phyloP scores from a whole-genome alignment of 2,329 filamentous ascomycete species.

The Phialocephala subalpina region DNA sequence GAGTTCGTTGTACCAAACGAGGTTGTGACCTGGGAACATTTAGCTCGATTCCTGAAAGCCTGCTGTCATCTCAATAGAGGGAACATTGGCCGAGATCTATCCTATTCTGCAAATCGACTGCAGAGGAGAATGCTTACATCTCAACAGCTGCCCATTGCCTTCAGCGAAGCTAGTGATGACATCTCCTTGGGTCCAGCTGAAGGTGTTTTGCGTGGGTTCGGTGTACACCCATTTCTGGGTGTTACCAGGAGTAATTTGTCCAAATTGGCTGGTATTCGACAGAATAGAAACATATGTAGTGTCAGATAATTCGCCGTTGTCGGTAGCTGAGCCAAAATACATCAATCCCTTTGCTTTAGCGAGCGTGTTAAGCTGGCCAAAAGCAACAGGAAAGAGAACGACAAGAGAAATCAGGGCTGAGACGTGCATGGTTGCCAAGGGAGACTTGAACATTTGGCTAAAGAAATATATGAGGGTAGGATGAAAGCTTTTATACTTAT shows the following conservation, averaged over 20 bases:
- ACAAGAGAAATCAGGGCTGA: slow-evolving; percentile 15
- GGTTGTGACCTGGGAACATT: slow-evolving; percentile 34
- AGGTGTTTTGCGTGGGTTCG: slow-evolving; percentile 63
- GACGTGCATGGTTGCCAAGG: slow-evolving; percentile 19
- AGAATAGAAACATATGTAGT: slow-evolving; percentile 62
- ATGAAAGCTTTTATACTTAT: slow-evolving; percentile 1
- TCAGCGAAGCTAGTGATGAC: slow-evolving; percentile 57
- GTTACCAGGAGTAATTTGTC: slow-evolving; percentile 71
- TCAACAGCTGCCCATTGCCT: slow-evolving; percentile 58
- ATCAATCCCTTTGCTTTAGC: slow-evolving; percentile 63
- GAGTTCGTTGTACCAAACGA: slow-evolving; percentile 59
- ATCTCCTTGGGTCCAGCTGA: slow-evolving; percentile 67
- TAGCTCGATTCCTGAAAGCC: slow-evolving; percentile 53
- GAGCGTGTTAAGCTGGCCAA: slow-evolving; percentile 44
- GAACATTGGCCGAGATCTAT: background rate
- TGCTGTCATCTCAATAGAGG: background rate
- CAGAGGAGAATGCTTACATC: slow-evolving; percentile 51
- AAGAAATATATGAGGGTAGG: background rate
- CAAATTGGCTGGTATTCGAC: slow-evolving; percentile 64
- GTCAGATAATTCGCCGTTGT: slow-evolving; percentile 58
- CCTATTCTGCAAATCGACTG: background rate
- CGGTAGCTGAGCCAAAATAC: slow-evolving; percentile 66
- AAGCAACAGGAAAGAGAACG: slow-evolving; percentile 13
- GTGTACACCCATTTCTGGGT: slow-evolving; percentile 69
- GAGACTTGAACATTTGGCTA: slow-evolving; percentile 1